A percentile compares a stretch with the other conserved stretches of the same genome.
Conservation (phyloP, 208 protist species). For the Trichomonas tenax region DNA sequence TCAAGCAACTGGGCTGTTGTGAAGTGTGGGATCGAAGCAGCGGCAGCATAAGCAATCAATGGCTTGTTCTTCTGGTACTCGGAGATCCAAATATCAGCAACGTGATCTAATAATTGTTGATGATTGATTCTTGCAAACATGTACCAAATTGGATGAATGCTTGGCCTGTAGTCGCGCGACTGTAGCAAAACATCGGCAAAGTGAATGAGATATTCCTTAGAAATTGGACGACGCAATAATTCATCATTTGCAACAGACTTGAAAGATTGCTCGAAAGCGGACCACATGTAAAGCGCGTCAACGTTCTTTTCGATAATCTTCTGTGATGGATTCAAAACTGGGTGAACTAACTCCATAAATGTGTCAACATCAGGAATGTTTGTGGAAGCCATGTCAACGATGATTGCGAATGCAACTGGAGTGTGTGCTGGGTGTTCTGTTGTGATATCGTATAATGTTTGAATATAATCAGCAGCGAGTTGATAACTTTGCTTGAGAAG, state of each 20-base stretch:
- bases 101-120: background rate
- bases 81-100: background rate
- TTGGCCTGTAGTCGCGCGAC: background rate
- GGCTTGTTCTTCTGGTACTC: background rate
- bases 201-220: background rate
- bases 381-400: background rate
- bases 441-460: background rate
- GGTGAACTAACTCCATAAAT: background rate
- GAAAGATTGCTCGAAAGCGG: background rate
- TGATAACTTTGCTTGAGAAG: background rate
- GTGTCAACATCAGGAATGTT: background rate
- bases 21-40: background rate
- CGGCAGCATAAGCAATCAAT: background rate
- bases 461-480: background rate
- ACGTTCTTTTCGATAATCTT: background rate
- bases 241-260: background rate
- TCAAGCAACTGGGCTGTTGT: background rate
- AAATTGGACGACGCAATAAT: background rate
- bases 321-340: background rate
- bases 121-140: background rate
- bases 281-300: background rate
- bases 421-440: background rate
- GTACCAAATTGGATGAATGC: constrained; percentile 7
- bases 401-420: background rate
- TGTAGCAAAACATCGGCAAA: background rate